Percentiles rank a stretch among this genome's conserved stretches.
Evolutionary conservation across 176 grass and related monocot genomes (phyloP).

Genomic region (Carex cristatella): DNA sequence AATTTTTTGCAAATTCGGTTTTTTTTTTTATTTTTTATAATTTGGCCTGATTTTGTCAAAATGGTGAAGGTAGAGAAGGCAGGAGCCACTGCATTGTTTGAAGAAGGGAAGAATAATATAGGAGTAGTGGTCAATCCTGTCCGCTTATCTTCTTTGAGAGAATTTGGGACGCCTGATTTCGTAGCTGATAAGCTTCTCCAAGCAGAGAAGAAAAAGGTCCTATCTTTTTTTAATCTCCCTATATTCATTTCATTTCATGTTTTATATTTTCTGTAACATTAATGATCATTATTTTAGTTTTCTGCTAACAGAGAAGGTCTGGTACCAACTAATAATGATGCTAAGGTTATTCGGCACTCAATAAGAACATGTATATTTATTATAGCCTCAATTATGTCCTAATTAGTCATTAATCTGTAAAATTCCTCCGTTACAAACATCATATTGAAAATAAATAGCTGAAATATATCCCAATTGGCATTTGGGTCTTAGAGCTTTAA

Average conservation of each 20-base stretch:
- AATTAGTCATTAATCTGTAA: neutral
- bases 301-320: neutral
- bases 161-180: conserved; percentile 82
- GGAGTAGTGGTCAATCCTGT: conserved; percentile 82
- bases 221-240: neutral
- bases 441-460: neutral
- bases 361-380: neutral
- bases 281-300: neutral
- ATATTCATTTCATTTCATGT: neutral
- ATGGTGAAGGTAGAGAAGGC: conserved; percentile 79
- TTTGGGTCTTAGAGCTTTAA: neutral
- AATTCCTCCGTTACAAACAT: neutral
- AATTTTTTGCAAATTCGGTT: neutral
- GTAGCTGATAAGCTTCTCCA: conserved; percentile 79
- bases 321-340: neutral
- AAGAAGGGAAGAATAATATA: conserved; percentile 80
- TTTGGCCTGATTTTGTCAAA: conserved; percentile 1
- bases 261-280: neutral
- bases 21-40: neutral
- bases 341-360: neutral
- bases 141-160: conserved; percentile 60
- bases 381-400: neutral
- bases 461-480: too few species aligned
- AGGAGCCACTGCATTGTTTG: conserved; percentile 67
- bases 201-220: conserved; percentile 88